Conservation (phyloP, 257 asterid species). For the Ilex asprella region DNA sequence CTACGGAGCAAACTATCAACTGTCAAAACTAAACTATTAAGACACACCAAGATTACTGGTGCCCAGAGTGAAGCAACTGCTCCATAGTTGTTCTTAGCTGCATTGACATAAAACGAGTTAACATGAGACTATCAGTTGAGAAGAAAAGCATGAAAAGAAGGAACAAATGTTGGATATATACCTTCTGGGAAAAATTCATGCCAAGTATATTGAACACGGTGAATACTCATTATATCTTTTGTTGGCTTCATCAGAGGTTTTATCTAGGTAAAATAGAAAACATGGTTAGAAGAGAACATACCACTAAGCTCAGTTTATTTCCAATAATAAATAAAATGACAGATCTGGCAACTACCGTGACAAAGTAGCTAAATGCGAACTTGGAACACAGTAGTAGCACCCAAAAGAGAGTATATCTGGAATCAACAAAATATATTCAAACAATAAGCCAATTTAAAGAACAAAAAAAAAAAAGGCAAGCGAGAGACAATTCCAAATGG, state of each 20-base stretch:
- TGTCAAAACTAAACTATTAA: slow-evolving; percentile 8
- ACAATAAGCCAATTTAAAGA: slow-evolving; percentile 9
- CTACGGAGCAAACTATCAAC: no score
- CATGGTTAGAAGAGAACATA: slow-evolving; percentile 14
- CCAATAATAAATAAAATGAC: background rate
- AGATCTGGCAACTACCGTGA: slow-evolving; percentile 56
- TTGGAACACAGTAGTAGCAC: slow-evolving; percentile 71
- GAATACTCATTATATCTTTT: slow-evolving; percentile 64
- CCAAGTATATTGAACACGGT: slow-evolving; percentile 73
- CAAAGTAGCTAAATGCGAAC: slow-evolving; percentile 67
- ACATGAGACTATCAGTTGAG: slow-evolving; percentile 12
- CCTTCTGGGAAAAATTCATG: slow-evolving; percentile 93
- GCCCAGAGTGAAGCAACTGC: slow-evolving; percentile 78
- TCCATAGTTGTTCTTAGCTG: slow-evolving; percentile 67
- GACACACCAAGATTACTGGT: slow-evolving; percentile 72
- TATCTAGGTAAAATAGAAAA: slow-evolving; percentile 43
- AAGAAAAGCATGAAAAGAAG: slow-evolving; percentile 14
- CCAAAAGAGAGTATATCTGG: slow-evolving; percentile 94
- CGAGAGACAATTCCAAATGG: slow-evolving; percentile 11
- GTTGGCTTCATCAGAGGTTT: slow-evolving; percentile 88
- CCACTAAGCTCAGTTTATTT: background rate
- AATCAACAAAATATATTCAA: slow-evolving; percentile 18
- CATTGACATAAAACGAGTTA: slow-evolving; percentile 24
- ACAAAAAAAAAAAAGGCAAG: slow-evolving; percentile 5
- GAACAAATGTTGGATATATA: slow-evolving; percentile 16